Percentiles rank a stretch among this genome's conserved stretches.
phyloP scores from a whole-genome alignment of 108 stramenopile species.

The Stephanodiscus minutulus region DNA sequence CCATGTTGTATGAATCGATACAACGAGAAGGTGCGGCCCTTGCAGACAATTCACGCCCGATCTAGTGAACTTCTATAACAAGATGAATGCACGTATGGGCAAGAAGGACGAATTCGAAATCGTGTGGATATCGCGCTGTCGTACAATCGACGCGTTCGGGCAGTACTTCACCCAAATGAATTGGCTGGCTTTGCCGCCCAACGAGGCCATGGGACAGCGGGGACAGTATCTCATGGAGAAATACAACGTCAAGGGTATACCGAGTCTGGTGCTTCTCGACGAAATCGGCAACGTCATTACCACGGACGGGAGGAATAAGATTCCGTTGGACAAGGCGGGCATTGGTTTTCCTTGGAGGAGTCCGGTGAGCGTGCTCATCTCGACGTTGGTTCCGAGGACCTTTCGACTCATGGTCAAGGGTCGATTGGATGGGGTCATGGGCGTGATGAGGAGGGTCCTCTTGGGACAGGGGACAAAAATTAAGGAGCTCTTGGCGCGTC shows the following conservation, averaged over 20 bases:
- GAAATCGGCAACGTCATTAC: conserved; percentile 88
- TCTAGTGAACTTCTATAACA: conserved; percentile 82
- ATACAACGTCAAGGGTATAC: conserved; percentile 85
- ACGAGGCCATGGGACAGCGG: conserved; percentile 81
- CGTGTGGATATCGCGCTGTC: conserved; percentile 86
- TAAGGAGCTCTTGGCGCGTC: not conserved
- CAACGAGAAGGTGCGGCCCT: conserved; percentile 70
- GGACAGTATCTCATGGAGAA: conserved; percentile 72
- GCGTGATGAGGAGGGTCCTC: conserved; percentile 26
- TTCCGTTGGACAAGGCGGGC: conserved; percentile 84
- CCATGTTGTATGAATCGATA: not conserved
- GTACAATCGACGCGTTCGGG: conserved; percentile 77
- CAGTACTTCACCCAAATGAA: conserved; percentile 92
- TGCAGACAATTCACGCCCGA: conserved; percentile 93
- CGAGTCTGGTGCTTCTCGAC: conserved; percentile 82
- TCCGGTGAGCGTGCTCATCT: conserved; percentile 68
- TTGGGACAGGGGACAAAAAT: conserved; percentile 12
- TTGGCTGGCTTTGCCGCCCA: conserved; percentile 84
- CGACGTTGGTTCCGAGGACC: conserved; percentile 69
- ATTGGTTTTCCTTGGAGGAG: conserved; percentile 90
- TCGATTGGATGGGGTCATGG: conserved; percentile 55
- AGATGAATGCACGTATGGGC: conserved; percentile 77
- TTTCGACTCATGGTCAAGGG: conserved; percentile 73
- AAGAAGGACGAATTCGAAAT: conserved; percentile 87
- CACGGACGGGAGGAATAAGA: conserved; percentile 74